A percentile compares a stretch with the other conserved stretches of the same genome.
Conservation (phyloP, 768 basidiomycete genomes). For the Auricularia auricula-judae region DNA sequence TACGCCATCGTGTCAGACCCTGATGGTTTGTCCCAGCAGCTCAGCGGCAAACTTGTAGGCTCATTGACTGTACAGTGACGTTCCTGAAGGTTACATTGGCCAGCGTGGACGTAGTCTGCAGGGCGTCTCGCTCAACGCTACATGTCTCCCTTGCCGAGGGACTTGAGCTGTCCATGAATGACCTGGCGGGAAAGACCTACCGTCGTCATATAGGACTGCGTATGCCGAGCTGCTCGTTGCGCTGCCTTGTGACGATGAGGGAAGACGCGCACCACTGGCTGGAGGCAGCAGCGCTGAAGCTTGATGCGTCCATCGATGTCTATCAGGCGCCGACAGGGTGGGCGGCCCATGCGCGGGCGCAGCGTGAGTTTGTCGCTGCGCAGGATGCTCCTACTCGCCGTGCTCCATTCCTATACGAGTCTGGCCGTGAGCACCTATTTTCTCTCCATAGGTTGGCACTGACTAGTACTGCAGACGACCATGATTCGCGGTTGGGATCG, state of each 20-base stretch:
- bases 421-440: background rate
- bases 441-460: background rate
- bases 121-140: constrained; percentile 40
- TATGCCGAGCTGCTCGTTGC: constrained; percentile 39
- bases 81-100: constrained; percentile 62
- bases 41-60: constrained; percentile 7
- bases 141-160: constrained; percentile 48
- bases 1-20: constrained; percentile 55
- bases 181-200: constrained; percentile 58
- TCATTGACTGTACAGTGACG: constrained; percentile 45
- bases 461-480: background rate
- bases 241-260: constrained; percentile 27
- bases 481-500: background rate
- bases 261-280: constrained; percentile 42
- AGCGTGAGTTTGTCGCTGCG: constrained; percentile 52
- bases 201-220: constrained; percentile 51
- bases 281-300: constrained; percentile 43
- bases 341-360: constrained; percentile 36
- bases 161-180: constrained; percentile 58
- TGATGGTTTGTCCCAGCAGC: constrained; percentile 45
- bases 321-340: constrained; percentile 56
- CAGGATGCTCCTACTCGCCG: constrained; percentile 67
- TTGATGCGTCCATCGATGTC: constrained; percentile 54
- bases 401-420: constrained; percentile 33
- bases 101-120: constrained; percentile 44